A percentile compares a stretch with the other conserved stretches of the same genome.
Evolutionary conservation across 179 eudicot species (phyloP).

Genomic region (Drosera spatulata): DNA sequence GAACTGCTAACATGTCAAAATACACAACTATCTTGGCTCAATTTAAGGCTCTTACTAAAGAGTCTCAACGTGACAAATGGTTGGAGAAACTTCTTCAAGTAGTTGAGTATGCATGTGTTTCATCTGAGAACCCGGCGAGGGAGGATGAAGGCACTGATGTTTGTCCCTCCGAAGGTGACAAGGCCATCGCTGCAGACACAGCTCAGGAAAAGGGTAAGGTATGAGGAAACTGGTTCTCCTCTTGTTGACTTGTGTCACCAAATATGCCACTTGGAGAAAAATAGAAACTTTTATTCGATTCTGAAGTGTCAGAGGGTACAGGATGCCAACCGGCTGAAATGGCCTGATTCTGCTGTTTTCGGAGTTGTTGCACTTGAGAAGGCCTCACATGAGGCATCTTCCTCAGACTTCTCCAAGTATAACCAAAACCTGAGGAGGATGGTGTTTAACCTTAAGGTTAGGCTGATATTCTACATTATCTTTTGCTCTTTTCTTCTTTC

Average conservation of each 20-base stretch:
- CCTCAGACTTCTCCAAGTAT: conserved; percentile 72
- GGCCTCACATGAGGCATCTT: conserved; percentile 61
- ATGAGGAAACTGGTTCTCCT: conserved; percentile 3
- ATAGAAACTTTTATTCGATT: neutral
- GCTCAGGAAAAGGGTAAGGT: conserved; percentile 36
- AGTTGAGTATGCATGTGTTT: conserved; percentile 46
- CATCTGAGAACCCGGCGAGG: conserved; percentile 19
- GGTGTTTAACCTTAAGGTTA: conserved; percentile 76
- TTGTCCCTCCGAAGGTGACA: conserved; percentile 17
- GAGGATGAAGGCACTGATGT: conserved; percentile 30
- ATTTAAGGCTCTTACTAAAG: conserved; percentile 58
- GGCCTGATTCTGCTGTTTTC: conserved; percentile 89
- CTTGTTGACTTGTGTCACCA: neutral
- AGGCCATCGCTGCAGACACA: conserved; percentile 11
- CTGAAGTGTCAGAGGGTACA: conserved; percentile 12
- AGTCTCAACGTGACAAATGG: conserved; percentile 73
- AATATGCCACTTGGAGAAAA: neutral
- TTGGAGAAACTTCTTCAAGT: conserved; percentile 78
- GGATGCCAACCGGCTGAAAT: conserved; percentile 33
- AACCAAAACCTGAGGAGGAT: conserved; percentile 87
- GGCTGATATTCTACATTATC: conserved; percentile 4
- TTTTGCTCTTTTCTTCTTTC: neutral
- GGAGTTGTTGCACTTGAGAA: conserved; percentile 77
- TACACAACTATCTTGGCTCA: conserved; percentile 53
- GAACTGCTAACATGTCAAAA: conserved; percentile 47